A percentile compares a stretch with the other conserved stretches of the same genome.
These are phyloP conservation scores for Cryptococcus sp. DNA, from an alignment of 1,284 basidiomycete species.

Conservation along the genomic window DNA sequence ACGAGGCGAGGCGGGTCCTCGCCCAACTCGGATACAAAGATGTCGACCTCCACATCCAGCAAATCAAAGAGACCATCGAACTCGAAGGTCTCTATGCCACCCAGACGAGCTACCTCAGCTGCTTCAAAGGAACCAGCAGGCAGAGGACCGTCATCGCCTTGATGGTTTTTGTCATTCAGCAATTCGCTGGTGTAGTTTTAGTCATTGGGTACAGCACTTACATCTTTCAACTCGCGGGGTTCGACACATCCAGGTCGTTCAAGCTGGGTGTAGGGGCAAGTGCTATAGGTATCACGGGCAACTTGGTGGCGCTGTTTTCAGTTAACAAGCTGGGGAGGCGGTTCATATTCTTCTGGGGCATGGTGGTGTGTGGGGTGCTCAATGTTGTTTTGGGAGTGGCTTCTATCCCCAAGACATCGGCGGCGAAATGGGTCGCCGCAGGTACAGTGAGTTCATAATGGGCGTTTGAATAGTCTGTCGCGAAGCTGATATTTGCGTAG, in stretches of 20 bases:
- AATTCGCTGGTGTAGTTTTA: constrained; percentile 19
- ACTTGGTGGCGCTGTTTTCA: constrained; percentile 19
- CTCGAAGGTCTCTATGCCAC: constrained; percentile 22
- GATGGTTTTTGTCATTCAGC: constrained; percentile 17
- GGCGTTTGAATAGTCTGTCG: background rate
- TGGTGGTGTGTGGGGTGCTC: constrained; percentile 43
- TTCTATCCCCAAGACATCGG: constrained; percentile 20
- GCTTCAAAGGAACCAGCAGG: constrained; percentile 20
- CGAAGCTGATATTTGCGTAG: constrained; percentile 11
- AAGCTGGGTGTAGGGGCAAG: constrained; percentile 42
- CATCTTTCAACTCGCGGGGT: constrained; percentile 50
- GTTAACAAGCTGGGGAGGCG: constrained; percentile 46
- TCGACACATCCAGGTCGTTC: constrained; percentile 41
- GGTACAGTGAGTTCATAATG: constrained; percentile 20
- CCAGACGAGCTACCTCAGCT: constrained; percentile 24
- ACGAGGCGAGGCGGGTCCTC: constrained; percentile 17
- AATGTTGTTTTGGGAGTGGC: constrained; percentile 48
- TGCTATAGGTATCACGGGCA: constrained; percentile 25
- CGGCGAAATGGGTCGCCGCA: constrained; percentile 26
- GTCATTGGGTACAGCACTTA: constrained; percentile 22
- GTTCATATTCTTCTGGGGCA: constrained; percentile 50
- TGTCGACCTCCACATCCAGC: constrained; percentile 15
- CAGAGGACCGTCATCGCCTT: constrained; percentile 18
- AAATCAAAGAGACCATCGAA: constrained; percentile 30
- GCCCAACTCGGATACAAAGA: constrained; percentile 12